Base-by-base conservation (phyloP, 2,329 filamentous ascomycete genomes). In the Cladosporium sp. region DNA sequence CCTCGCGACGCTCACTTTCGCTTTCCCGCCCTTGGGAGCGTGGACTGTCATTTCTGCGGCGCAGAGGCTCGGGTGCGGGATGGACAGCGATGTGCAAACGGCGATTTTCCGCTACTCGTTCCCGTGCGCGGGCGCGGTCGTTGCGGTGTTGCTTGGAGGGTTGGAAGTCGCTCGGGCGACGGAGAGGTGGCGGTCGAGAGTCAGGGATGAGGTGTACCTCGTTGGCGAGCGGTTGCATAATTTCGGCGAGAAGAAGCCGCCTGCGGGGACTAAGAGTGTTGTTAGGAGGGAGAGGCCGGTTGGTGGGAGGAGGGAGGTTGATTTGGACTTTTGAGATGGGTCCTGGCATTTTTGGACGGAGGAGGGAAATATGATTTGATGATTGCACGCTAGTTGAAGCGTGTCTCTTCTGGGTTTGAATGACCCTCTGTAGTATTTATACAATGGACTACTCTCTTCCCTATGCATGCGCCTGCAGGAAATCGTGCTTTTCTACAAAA, bases 151-250 rank as follows among this genome's bases (percentile, higher is more conserved):
- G 9, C 18, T 46, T 14, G 8, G n/a, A 14, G 35, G 35, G 35
- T 54, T 55, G 28, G 14, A 70, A 72, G 22, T 76, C 52, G 64
- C 73, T 1, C 71, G 78, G 43, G 79, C 89, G 49, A 79, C 93
- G 48, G 79, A 81, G 43, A 74, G 82, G 16, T 97, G 92, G 91
- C 83, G 87, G 62, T 77, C 84, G 53, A 82, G 85, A 54, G 89
- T 98, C 43, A 78, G 89, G 37, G 95, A 98, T 68, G 95, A 98
- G 71, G 91, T 95, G 0, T 98, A 98, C 68, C 75, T 98, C 42
- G 93, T 97, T 65, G 93, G 93, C 2, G 92, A 98, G 73, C 76
- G 91, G 55, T 72, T 98, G 64, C 95, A 98, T 72, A 98, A 98
- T 69, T 95, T 96, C 71, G 88, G 89, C 2, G 84, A 86, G 66